Percentiles rank a stretch among this genome's conserved stretches.
Evolutionary conservation across 306 rosid species (phyloP).

Genomic region (Cucumis hystrix): DNA sequence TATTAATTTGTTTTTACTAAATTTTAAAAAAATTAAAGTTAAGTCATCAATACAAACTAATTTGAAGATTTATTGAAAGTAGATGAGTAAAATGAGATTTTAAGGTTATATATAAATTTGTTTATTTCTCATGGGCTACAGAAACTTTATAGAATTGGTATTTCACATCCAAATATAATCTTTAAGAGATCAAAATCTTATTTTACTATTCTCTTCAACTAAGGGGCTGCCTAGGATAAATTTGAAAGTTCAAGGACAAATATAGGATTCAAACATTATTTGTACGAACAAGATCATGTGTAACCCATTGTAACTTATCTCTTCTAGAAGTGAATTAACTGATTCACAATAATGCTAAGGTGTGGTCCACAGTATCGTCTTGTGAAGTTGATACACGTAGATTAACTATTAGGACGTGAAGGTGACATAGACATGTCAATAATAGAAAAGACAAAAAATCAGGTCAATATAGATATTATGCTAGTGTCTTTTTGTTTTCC

Average conservation of each 20-base stretch:
- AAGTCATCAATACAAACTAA: too few species aligned
- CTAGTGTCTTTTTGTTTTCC: not conserved
- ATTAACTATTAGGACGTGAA: not conserved
- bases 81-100: too few species aligned
- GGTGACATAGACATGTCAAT: not conserved
- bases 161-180: not conserved
- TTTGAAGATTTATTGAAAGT: too few species aligned
- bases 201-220: not conserved
- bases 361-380: not conserved
- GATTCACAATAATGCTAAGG: not conserved
- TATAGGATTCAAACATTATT: not conserved
- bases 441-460: not conserved
- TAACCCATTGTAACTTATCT: not conserved
- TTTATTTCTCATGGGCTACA: too few species aligned
- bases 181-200: not conserved
- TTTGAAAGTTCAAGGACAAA: not conserved
- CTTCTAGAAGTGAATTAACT: not conserved
- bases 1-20: too few species aligned
- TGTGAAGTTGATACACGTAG: not conserved
- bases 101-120: too few species aligned
- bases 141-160: too few species aligned
- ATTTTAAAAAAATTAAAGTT: too few species aligned
- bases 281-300: not conserved
- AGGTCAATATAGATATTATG: not conserved
- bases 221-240: not conserved